A percentile compares a stretch with the other conserved stretches of the same genome.
phyloP scores from a whole-genome alignment of 305 asterid species.

The Ajuga reptans region DNA sequence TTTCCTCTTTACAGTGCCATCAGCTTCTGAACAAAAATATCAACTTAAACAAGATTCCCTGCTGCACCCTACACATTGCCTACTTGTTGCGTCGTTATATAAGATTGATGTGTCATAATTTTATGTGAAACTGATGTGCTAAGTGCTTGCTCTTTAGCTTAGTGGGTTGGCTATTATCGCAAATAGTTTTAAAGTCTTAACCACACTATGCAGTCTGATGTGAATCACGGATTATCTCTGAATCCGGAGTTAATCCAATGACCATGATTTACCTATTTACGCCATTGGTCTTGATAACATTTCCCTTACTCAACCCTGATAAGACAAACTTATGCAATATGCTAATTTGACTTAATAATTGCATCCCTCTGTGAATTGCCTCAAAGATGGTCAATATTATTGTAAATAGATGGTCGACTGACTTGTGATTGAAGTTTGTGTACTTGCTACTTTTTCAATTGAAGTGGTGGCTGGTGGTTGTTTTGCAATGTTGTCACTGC shows the following conservation, averaged over 20 bases:
- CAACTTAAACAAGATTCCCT: not conserved
- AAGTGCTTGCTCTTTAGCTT: not conserved
- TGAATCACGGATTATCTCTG: not conserved
- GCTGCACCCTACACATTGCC: not conserved
- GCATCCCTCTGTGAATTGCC: not conserved
- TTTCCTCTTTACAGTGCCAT: not conserved
- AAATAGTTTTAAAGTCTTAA: not conserved
- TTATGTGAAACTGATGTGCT: not conserved
- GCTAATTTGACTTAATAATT: not conserved
- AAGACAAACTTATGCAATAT: not conserved
- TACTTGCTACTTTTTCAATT: not conserved
- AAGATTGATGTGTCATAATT: not conserved
- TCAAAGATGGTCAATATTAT: not conserved
- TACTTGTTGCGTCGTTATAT: not conserved
- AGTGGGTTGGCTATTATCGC: not conserved
- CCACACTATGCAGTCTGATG: not conserved
- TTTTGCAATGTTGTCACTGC: not conserved
- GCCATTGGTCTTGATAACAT: not conserved
- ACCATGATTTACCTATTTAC: not conserved
- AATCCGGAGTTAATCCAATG: not conserved
- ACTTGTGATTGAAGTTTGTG: not conserved
- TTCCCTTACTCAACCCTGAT: not conserved
- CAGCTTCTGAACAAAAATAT: constrained; percentile 14
- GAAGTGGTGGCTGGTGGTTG: not conserved
- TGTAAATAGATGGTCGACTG: not conserved